Conservation (phyloP, 1,284 basidiomycete species). For the Puccinia brachypodii region DNA sequence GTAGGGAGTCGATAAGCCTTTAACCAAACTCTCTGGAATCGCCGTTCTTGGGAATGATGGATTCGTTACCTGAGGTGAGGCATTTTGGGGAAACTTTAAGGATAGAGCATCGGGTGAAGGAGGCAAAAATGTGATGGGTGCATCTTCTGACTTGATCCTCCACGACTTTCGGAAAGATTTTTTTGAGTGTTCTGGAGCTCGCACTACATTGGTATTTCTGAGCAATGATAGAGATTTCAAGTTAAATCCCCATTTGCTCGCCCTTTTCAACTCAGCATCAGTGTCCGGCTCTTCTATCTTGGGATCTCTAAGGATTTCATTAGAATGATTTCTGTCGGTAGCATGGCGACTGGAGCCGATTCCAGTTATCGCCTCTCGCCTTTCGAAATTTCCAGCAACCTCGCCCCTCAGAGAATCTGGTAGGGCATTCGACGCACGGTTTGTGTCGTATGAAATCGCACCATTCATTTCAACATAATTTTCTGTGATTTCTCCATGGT, state of each 20-base stretch:
- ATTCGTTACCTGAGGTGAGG: not conserved
- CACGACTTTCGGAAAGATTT: not conserved
- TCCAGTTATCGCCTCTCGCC: not conserved
- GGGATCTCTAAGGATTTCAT: not conserved
- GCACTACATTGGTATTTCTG: not conserved
- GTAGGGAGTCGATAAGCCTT: conserved; percentile 22
- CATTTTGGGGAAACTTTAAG: not conserved
- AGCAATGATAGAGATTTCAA: conserved; percentile 21
- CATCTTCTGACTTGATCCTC: not conserved
- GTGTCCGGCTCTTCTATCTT: not conserved
- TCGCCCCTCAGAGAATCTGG: not conserved
- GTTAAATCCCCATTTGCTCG: conserved; percentile 14
- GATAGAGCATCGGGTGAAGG: conserved; percentile 3
- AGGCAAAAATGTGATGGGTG: not conserved
- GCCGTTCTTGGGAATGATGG: not conserved
- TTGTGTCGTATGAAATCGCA: not conserved
- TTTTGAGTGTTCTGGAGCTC: not conserved
- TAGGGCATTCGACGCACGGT: not conserved
- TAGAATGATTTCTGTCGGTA: not conserved
- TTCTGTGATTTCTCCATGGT: not conserved
- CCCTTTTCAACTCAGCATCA: not conserved
- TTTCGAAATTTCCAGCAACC: not conserved
- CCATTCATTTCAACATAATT: not conserved
- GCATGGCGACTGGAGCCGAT: not conserved
- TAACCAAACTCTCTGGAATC: conserved; percentile 15